Evolutionary conservation across 2,329 filamentous ascomycete species (phyloP), one percentile per base, ranked within the genome.

Genomic region (Elsinoe perseae): DNA sequence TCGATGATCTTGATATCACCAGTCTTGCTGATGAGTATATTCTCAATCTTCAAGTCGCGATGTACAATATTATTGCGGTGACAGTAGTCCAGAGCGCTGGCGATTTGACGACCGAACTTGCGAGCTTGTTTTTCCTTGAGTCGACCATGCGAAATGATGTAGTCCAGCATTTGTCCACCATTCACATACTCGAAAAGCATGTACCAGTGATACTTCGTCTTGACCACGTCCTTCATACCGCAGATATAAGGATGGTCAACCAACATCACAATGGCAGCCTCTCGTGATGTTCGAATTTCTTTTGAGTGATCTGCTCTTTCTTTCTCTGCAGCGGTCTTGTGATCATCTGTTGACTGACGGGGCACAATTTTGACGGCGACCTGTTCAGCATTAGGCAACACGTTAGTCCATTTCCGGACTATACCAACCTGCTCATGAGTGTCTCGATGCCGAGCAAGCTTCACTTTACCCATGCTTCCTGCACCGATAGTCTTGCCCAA

Each of bases 101-200:
- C 90, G 62, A 98, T 97, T 73, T 98, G 93, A 38, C 93, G 86
- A 62, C 89, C 95, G 70, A 98, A 98, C 70, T 97, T 97, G 66
- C 93, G 85, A 7, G 93, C 93, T 72, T 95, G 92, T 73, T 97
- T 97, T 75, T 98, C 93, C 77, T 97, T 97, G 61, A 98, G 77
- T 66, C 95, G 88, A 58, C 92, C 93, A 67, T 98, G 93, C 2
- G 91, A 96, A 68, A 98, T 98, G 70, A 98, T 98, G 73, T 97
- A 98, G 75, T 98, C 93, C 60, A 98, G 83, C 93, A 98, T 97
- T 74, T 98, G 93, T 16, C 93, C 93, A 48, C 93, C 93, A 68
- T 98, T 96, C 72, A 98, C 93, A 70, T 93, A 96, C 74, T 98
- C 93, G 68, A 95, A 98, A 53, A 98, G 83, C 93, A 98, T 98